Percentiles rank a stretch among this genome's conserved stretches.
These are phyloP conservation scores for Plenodomus lindquistii DNA, from an alignment of 2,329 filamentous ascomycete genomes.

Conservation along the genomic window DNA sequence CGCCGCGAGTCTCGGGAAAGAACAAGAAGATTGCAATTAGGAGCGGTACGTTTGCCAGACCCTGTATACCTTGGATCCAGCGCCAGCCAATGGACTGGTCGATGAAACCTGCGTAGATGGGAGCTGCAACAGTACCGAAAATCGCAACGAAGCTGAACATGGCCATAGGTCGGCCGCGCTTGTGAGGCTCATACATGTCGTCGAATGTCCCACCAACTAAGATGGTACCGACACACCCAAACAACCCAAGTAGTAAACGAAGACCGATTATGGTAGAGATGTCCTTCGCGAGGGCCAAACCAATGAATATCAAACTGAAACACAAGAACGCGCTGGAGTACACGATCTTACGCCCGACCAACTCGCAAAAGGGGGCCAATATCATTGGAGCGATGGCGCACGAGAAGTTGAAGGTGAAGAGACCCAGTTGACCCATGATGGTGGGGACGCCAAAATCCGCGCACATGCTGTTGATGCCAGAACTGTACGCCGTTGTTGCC, in stretches of 20 bases:
- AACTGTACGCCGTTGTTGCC: constrained; percentile 31
- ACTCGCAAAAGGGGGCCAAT: constrained; percentile 31
- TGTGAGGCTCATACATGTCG: constrained; percentile 34
- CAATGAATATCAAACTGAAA: constrained; percentile 33
- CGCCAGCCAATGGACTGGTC: constrained; percentile 58
- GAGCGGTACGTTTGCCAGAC: constrained; percentile 56
- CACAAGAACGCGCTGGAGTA: constrained; percentile 29
- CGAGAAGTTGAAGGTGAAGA: constrained; percentile 33
- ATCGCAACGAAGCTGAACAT: constrained; percentile 35
- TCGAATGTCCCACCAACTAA: constrained; percentile 33
- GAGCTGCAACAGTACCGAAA: constrained; percentile 55
- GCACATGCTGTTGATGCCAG: constrained; percentile 32
- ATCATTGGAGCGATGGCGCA: constrained; percentile 34
- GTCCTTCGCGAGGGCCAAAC: constrained; percentile 25
- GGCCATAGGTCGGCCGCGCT: constrained; percentile 32
- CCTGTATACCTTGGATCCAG: constrained; percentile 59
- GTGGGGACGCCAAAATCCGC: constrained; percentile 27
- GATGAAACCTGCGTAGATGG: constrained; percentile 60
- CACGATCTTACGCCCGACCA: constrained; percentile 30
- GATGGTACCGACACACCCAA: constrained; percentile 34
- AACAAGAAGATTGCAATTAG: constrained; percentile 50
- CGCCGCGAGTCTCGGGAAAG: constrained; percentile 51
- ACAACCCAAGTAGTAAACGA: constrained; percentile 30
- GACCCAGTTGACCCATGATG: constrained; percentile 28
- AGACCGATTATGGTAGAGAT: constrained; percentile 32